Percentiles rank a stretch among this genome's conserved stretches.
Evolutionary conservation across 2,329 filamentous ascomycete genomes (phyloP).

Genomic region (Penicillium sp.): DNA sequence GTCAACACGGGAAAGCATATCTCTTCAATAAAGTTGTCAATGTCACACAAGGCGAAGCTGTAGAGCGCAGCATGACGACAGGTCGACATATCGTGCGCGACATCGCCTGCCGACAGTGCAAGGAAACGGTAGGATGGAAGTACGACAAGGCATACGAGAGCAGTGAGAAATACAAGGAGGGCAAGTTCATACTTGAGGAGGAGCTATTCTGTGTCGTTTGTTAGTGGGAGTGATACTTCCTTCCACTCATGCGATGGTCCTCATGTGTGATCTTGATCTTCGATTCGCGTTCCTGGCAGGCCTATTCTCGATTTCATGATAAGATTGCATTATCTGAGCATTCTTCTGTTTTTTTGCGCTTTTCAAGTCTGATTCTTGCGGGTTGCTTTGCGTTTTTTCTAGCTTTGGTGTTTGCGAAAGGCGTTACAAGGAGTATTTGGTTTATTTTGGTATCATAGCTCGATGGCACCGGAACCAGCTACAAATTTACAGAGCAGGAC

Average conservation of each 20-base stretch:
- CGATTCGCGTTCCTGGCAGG: neutral
- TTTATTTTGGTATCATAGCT: neutral
- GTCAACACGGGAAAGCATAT: slow-evolving; percentile 96
- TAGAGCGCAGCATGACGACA: slow-evolving; percentile 96
- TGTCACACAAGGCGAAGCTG: slow-evolving; percentile 73
- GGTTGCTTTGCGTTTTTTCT: slow-evolving; percentile 1
- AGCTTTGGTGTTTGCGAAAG: slow-evolving; percentile 18
- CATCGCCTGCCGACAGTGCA: slow-evolving; percentile 87
- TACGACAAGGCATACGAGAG: slow-evolving; percentile 95
- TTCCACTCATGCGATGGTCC: neutral
- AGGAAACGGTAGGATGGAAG: slow-evolving; percentile 93
- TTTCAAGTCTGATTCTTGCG: slow-evolving; percentile 11
- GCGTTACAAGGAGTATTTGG: slow-evolving; percentile 14
- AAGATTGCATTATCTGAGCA: slow-evolving; percentile 4
- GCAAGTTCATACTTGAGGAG: slow-evolving; percentile 93
- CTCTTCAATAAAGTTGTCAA: slow-evolving; percentile 96
- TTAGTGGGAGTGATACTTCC: slow-evolving; percentile 31
- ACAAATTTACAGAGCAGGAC: neutral
- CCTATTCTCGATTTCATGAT: neutral
- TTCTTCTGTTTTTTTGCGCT: neutral
- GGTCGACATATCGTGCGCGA: slow-evolving; percentile 92
- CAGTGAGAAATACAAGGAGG: slow-evolving; percentile 97
- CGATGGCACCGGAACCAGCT: neutral
- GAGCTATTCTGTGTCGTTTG: slow-evolving; percentile 81
- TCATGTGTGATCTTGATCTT: neutral